A percentile compares a stretch with the other conserved stretches of the same genome.
phyloP scores from a whole-genome alignment of 768 basidiomycete species.

The Postia placenta region DNA sequence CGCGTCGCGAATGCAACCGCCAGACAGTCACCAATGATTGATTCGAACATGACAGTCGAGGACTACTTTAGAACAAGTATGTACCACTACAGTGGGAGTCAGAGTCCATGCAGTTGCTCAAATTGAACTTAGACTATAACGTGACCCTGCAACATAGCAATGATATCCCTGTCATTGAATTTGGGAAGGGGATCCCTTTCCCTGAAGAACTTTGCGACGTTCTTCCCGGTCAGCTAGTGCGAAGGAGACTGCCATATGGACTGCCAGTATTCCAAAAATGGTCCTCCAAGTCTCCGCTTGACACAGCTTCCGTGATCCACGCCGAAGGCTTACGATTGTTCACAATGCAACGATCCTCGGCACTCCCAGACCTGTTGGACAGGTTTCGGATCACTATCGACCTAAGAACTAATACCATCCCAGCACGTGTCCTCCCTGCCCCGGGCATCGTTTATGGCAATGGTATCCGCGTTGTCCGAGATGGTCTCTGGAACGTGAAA shows the following conservation, averaged over 20 bases:
- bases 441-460: slow-evolving; percentile 26
- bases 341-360: slow-evolving; percentile 40
- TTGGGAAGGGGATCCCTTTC: slow-evolving; percentile 32
- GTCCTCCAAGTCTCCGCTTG: slow-evolving; percentile 54
- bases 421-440: slow-evolving; percentile 55
- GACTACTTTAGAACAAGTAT: slow-evolving; percentile 56
- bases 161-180: slow-evolving; percentile 30
- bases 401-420: slow-evolving; percentile 52
- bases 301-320: slow-evolving; percentile 52
- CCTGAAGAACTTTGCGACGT: slow-evolving; percentile 74
- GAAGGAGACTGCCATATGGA: slow-evolving; percentile 48
- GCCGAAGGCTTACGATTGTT: slow-evolving; percentile 47
- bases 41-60: slow-evolving; percentile 48
- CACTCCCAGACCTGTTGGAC: slow-evolving; percentile 27
- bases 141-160: slow-evolving; percentile 28
- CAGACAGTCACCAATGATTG: slow-evolving; percentile 40
- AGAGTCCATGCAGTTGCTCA: background rate
- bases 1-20: slow-evolving; percentile 11
- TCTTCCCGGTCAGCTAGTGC: slow-evolving; percentile 48
- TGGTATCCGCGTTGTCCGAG: slow-evolving; percentile 34
- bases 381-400: slow-evolving; percentile 57
- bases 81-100: slow-evolving; percentile 15
- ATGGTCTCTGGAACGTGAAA: slow-evolving; percentile 73
- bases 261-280: slow-evolving; percentile 61
- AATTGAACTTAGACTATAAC: slow-evolving; percentile 46